Evolutionary conservation across 1,139 yeast genomes (phyloP), one percentile per base, ranked within the genome.

Genomic region (Nakaseomyces delphensis): DNA sequence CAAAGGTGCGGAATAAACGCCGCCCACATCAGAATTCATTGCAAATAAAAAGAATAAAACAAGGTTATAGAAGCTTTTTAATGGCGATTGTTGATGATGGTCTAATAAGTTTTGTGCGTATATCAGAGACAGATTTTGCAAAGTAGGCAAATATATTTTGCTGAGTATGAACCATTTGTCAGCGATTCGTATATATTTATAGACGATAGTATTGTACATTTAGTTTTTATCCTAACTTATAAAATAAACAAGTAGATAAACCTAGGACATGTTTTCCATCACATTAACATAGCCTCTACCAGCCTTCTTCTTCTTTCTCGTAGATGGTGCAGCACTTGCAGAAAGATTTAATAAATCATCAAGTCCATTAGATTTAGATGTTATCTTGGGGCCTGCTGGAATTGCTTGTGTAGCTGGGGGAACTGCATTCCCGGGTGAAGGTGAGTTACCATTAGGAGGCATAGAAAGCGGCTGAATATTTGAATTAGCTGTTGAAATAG

Each of bases 281-380:
- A 85, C 86, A 58, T 83, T 87, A 35, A 84, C 89, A 60, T 85
- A 85, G n/a, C 82, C 83, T 54, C 87, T 73, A 50, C 77, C 79
- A 11, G 70, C 65, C 52, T 71, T 74, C 52, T 80, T 72, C 41
- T 73, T 64, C 29, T 71, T 63, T 35, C 71, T 69, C 0, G 69
- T 55, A 11, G 44, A 33, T 58, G 68, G 70, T 11, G 45, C 39
- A 24, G 48, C 40, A 7, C 56, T 48, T 3, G 53, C 53, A 24
- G 56, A 47, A 27, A 62, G 44, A 40, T 59, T 79, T 43, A 85
- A 65, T 45, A 85, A 65, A 50, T 83, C 91, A 58, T 85, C 95
- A 44, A 85, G 65, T 2, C 80, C 84, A 29, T 68, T 16, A 60
- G 60, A 33, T 59, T 57, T 44, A 58, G 53, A 9, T 51, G 47